Evolutionary conservation across 1,284 basidiomycete species (phyloP).

Genomic region (Moesziomyces parantarcticus): DNA sequence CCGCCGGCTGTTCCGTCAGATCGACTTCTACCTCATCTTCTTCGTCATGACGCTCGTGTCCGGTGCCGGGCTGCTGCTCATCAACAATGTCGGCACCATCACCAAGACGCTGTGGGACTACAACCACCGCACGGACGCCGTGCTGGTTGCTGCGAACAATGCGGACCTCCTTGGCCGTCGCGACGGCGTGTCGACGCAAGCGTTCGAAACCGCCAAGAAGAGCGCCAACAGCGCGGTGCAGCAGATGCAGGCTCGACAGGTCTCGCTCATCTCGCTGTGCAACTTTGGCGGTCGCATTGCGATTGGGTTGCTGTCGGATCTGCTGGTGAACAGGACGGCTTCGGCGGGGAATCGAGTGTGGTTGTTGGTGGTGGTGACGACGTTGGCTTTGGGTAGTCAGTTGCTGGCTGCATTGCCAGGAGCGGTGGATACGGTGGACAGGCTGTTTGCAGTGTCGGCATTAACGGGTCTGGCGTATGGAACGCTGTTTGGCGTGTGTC

Average conservation of each 20-base stretch:
- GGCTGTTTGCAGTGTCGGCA: constrained; percentile 81
- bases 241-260: constrained; percentile 78
- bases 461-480: constrained; percentile 81
- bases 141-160: constrained; percentile 22
- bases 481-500: constrained; percentile 79
- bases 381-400: constrained; percentile 57
- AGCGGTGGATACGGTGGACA: constrained; percentile 73
- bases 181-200: background rate
- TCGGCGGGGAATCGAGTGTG: constrained; percentile 51
- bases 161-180: constrained; percentile 1
- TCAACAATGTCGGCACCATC: constrained; percentile 95
- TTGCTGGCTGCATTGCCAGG: constrained; percentile 59
- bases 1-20: constrained; percentile 70
- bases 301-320: constrained; percentile 82
- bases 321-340: constrained; percentile 44
- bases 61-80: constrained; percentile 90
- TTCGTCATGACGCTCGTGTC: constrained; percentile 79
- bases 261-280: constrained; percentile 83
- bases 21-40: constrained; percentile 82
- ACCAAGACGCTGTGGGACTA: constrained; percentile 83
- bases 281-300: constrained; percentile 84
- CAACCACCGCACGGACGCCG: constrained; percentile 69
- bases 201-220: constrained; percentile 43
- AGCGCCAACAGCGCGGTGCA: constrained; percentile 78
- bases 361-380: constrained; percentile 58